Conservation (phyloP, 2,329 filamentous ascomycete genomes). For the Fusarium xyrophilum region DNA sequence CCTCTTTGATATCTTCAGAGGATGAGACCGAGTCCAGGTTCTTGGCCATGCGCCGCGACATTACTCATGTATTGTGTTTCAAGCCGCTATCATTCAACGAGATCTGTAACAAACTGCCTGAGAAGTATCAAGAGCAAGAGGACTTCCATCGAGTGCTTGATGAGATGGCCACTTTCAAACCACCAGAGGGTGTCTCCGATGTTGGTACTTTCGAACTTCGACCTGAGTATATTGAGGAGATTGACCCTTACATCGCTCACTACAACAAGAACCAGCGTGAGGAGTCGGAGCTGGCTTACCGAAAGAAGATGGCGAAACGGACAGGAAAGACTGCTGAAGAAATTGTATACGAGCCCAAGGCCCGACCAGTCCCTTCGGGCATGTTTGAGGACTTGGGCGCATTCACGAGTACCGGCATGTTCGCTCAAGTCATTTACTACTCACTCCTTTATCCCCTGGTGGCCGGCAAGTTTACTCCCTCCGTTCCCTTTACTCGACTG, state of each 20-base stretch:
- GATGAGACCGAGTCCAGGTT: conserved; percentile 70
- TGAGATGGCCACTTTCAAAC: conserved; percentile 86
- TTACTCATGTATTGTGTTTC: conserved; percentile 94
- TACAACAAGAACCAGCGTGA: conserved; percentile 98
- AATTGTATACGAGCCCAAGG: conserved; percentile 88
- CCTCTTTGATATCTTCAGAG: conserved; percentile 73
- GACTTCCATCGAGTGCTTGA: conserved; percentile 85
- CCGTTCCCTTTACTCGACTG: conserved; percentile 79
- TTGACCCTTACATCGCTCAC: conserved; percentile 95
- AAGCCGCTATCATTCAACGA: conserved; percentile 96
- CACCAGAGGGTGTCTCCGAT: conserved; percentile 90
- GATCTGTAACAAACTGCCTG: conserved; percentile 82
- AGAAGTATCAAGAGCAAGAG: conserved; percentile 87
- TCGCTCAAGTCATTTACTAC: conserved; percentile 89
- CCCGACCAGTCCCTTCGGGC: conserved; percentile 77
- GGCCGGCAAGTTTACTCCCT: conserved; percentile 71
- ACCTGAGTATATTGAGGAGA: conserved; percentile 80
- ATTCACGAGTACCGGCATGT: conserved; percentile 85
- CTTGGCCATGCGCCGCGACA: conserved; percentile 81
- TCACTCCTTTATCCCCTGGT: conserved; percentile 81
- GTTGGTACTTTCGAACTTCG: conserved; percentile 94
- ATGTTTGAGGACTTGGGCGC: conserved; percentile 77
- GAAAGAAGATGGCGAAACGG: conserved; percentile 84
- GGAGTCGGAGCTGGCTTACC: conserved; percentile 90
- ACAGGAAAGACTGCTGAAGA: conserved; percentile 81